phyloP scores from a whole-genome alignment of 805 yeast genomes.

The Phaffomyces antillensis region DNA sequence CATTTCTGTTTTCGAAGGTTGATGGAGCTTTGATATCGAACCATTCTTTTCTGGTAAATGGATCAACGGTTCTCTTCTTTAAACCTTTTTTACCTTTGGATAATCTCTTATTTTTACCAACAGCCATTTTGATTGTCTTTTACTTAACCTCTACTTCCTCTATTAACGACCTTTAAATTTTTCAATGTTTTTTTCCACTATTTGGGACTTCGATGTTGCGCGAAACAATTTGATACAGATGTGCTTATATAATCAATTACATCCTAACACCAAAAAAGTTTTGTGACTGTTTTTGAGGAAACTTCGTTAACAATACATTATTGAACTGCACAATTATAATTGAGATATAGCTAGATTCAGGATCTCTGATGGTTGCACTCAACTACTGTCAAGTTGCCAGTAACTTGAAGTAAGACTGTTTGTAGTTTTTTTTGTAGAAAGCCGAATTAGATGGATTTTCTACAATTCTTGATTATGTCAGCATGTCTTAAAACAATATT shows the following conservation, averaged over 20 bases:
- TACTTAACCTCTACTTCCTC: not conserved
- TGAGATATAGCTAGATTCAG: too few relatives aligned
- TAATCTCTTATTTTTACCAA: slow-evolving; percentile 80
- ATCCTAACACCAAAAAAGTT: not conserved
- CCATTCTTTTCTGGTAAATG: slow-evolving; percentile 99
- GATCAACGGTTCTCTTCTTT: slow-evolving; percentile 98
- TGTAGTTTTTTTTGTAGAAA: too few relatives aligned
- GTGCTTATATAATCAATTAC: not conserved
- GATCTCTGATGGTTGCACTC: too few relatives aligned
- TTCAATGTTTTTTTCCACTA: slow-evolving; percentile 4
- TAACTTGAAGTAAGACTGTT: too few relatives aligned
- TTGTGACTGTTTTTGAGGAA: not conserved
- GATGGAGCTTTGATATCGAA: slow-evolving; percentile 98
- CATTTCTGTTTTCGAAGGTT: slow-evolving; percentile 96
- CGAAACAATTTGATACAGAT: not conserved
- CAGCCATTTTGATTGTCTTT: slow-evolving; percentile 39
- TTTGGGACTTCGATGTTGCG: not conserved
- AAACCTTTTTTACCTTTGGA: slow-evolving; percentile 91
- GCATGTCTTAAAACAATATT: too few relatives aligned
- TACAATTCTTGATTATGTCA: too few relatives aligned
- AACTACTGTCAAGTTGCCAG: too few relatives aligned
- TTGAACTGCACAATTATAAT: too few relatives aligned
- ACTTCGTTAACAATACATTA: too few relatives aligned
- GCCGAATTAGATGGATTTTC: too few relatives aligned
- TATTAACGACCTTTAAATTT: slow-evolving; percentile 6